Conservation (phyloP, 106 monocot species). For the Platanthera zijinensis region DNA sequence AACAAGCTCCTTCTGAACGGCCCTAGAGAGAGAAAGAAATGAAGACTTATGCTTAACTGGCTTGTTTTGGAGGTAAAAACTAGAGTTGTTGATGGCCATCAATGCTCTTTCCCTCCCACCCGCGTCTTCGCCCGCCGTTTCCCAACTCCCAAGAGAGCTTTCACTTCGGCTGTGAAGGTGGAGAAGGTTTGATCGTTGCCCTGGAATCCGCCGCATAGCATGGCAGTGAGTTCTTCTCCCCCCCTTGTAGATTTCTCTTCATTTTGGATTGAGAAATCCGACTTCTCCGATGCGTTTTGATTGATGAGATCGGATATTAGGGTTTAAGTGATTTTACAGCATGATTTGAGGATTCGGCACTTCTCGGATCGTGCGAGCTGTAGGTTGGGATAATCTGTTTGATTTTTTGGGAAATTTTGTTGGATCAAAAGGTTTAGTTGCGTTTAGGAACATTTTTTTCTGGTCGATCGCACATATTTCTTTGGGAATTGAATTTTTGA, state of each 20-base stretch:
- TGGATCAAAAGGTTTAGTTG: not conserved
- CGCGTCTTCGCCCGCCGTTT: not conserved
- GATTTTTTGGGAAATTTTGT: not conserved
- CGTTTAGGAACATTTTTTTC: not conserved
- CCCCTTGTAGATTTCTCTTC: not conserved
- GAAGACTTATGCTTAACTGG: not conserved
- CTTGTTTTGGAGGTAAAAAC: not conserved
- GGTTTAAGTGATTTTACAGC: not conserved
- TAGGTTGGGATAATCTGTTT: not conserved
- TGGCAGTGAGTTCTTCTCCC: conserved; percentile 5
- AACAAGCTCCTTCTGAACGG: no score
- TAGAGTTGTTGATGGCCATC: not conserved
- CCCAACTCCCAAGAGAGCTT: not conserved
- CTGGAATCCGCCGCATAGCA: not conserved
- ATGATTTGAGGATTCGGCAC: not conserved
- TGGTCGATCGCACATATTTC: no score
- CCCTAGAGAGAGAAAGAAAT: not conserved
- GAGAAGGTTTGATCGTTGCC: not conserved
- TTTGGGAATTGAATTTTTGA: not conserved
- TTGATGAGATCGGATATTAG: conserved; percentile 1
- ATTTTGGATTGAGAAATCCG: conserved; percentile 1
- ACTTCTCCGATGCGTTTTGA: not conserved
- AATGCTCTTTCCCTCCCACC: not conserved
- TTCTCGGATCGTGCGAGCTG: not conserved
- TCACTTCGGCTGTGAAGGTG: not conserved